Evolutionary conservation across 352 stramenopile genomes (phyloP), one percentile per base, ranked within the genome.

Genomic region (Aphanomyces stellatus): DNA sequence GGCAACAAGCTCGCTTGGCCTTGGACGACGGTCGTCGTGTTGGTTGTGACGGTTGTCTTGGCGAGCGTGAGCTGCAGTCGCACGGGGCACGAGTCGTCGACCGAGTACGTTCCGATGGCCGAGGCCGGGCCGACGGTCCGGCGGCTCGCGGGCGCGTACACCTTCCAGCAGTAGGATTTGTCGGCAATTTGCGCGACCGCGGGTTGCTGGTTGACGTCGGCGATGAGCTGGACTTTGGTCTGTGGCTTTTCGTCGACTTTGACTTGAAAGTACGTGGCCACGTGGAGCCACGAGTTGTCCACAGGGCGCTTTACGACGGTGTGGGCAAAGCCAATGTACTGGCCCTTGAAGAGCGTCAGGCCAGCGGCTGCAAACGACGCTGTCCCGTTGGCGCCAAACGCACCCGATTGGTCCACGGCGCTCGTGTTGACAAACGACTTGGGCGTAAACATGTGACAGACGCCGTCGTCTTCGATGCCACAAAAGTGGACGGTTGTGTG

Each of bases 161-260:
- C 28, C 28, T 67, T 67, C 60, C 60, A 67, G 34, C 60, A 67
- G 34, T 67, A 67, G 2, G 60, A 57, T 31, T 25, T 67, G 60
- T 59, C 57, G 60, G 27, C 37, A 1, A 22, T 31, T 40, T 57
- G 48, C 0, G 41, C 17, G 10, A 30, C n/a, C 10, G 22, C 46
- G 31, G 11, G 17, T n/a, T n/a, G n/a, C n/a, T n/a, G n/a, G n/a
- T n/a, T n/a, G n/a, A n/a, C n/a, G 11, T 37, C 37, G 17, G 55
- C 11, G 6, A 10, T 24, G 17, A 15, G 10, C 11, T n/a, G 11
- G n/a, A n/a, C n/a, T n/a, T n/a, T n/a, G n/a, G n/a, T n/a, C n/a
- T n/a, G n/a, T n/a, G n/a, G n/a, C 35, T 42, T 65, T 8, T 34
- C 25, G 60, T 67, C 46, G 22, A 67, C 60, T 55, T 59, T 55